Conservation (phyloP, 2,329 filamentous ascomycete species). For the Tolypocladium cylindrosporum region DNA sequence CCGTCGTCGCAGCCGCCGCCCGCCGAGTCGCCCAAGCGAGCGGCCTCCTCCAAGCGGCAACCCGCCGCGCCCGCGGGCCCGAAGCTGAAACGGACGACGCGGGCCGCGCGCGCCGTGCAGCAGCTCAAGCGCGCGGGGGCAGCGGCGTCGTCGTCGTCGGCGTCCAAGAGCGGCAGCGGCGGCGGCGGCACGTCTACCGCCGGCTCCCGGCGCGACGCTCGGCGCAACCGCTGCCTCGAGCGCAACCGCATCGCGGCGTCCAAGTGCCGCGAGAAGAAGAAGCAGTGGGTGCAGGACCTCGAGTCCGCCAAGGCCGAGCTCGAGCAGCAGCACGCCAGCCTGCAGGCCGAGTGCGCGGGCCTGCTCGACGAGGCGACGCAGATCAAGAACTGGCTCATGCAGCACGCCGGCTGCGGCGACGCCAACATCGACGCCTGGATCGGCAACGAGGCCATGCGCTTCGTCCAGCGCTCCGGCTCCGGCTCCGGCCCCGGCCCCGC, state of each 20-base stretch:
- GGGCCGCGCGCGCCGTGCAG: background rate
- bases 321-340: conserved; percentile 30
- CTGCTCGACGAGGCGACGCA: conserved; percentile 33
- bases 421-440: conserved; percentile 44
- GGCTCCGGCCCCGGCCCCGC: background rate
- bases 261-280: conserved; percentile 63
- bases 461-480: conserved; percentile 23
- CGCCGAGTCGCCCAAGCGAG: background rate
- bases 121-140: background rate
- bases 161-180: background rate
- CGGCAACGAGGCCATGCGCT: conserved; percentile 38
- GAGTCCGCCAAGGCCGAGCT: conserved; percentile 34
- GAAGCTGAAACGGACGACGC: background rate
- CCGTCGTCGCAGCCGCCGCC: background rate
- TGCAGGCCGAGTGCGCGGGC: conserved; percentile 32
- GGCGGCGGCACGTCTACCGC: background rate
- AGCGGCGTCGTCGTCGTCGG: background rate
- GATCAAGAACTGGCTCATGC: conserved; percentile 42
- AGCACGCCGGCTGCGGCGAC: conserved; percentile 41
- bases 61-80: background rate
- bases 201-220: background rate
- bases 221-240: conserved; percentile 51
- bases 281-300: conserved; percentile 39
- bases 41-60: background rate
- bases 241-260: conserved; percentile 64